Evolutionary conservation across 2,329 filamentous ascomycete genomes (phyloP), one percentile per base, ranked within the genome.

Genomic region (Gliomastix tumulicola): DNA sequence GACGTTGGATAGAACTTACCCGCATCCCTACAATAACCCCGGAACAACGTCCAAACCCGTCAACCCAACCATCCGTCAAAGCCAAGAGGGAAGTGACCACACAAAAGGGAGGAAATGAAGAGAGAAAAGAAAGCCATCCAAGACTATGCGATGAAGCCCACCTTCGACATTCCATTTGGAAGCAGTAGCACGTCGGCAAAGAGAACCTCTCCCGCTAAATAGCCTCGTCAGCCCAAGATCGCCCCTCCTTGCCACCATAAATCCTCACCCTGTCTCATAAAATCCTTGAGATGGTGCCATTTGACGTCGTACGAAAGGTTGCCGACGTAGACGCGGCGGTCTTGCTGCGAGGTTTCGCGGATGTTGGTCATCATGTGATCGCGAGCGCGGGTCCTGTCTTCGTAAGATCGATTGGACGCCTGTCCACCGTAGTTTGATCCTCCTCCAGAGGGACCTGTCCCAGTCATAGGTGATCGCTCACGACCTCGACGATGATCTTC

Each of bases 81-180:
- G 57, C 58, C 64, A 68, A 63, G 66, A 71, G 64, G 54, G 23
- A 27, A 38, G 38, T 37, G 33, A 27, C n/a, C n/a, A 5, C 13
- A 27, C 58, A 65, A 69, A 69, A 66, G 63, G 75, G 75, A 79
- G 69, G 71, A 72, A 71, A 81, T 68, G 74, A 74, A 79, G 48
- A 56, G 52, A 83, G 79, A 84, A 68, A 84, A 75, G 79, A 74
- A 79, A 79, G 78, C 85, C 86, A 86, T 79, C 83, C 84, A 82
- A 67, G 78, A 82, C 79, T 84, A 89, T 76, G 72, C 80, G 74
- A 85, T 84, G 76, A 82, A 81, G 88, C 87, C 88, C 89, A 97
- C 90, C 90, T 98, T 98, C 87, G 90, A 97, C 92, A 98, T 98
- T 89, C 92, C 92, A 79, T 98, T 98, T 60, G 92, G 92, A 83